These are phyloP conservation scores for Stentor coeruleus DNA, from an alignment of 73 alveolate species.

Conservation along the genomic window DNA sequence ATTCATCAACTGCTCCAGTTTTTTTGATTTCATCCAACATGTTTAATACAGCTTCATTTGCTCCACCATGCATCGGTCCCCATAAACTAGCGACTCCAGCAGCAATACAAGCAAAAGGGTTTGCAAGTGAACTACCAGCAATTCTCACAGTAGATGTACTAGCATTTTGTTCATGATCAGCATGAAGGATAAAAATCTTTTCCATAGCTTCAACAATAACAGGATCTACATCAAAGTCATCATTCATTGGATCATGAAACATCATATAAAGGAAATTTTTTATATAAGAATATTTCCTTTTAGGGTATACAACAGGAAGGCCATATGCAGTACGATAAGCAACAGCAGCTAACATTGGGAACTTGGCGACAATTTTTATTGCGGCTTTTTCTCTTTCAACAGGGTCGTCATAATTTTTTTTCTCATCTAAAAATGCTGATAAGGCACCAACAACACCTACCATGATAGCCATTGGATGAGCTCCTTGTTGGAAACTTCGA, in stretches of 20 bases:
- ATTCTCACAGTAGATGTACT: constrained; percentile 96
- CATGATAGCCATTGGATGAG: constrained; percentile 89
- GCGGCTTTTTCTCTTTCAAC: constrained; percentile 70
- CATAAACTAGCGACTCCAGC: constrained; percentile 96
- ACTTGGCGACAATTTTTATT: constrained; percentile 75
- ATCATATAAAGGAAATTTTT: constrained; percentile 86
- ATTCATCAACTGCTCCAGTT: constrained; percentile 55
- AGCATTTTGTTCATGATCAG: constrained; percentile 96
- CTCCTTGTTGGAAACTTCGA: constrained; percentile 71
- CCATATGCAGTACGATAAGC: constrained; percentile 81
- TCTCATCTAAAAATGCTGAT: constrained; percentile 68
- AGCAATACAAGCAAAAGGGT: constrained; percentile 96
- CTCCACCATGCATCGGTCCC: constrained; percentile 99
- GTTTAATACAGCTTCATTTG: constrained; percentile 86
- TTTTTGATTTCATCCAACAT: constrained; percentile 76
- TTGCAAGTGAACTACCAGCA: constrained; percentile 94
- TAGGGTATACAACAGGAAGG: constrained; percentile 79
- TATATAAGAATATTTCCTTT: constrained; percentile 54
- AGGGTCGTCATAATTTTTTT: constrained; percentile 56
- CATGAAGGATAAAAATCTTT: constrained; percentile 73
- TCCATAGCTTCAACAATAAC: constrained; percentile 82
- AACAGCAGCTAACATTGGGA: constrained; percentile 84
- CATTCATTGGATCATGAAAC: constrained; percentile 84
- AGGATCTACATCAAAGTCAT: constrained; percentile 52
- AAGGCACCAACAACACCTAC: constrained; percentile 87